Evolutionary conservation across 768 basidiomycete species (phyloP).

Genomic region (Podaxis rugospora): DNA sequence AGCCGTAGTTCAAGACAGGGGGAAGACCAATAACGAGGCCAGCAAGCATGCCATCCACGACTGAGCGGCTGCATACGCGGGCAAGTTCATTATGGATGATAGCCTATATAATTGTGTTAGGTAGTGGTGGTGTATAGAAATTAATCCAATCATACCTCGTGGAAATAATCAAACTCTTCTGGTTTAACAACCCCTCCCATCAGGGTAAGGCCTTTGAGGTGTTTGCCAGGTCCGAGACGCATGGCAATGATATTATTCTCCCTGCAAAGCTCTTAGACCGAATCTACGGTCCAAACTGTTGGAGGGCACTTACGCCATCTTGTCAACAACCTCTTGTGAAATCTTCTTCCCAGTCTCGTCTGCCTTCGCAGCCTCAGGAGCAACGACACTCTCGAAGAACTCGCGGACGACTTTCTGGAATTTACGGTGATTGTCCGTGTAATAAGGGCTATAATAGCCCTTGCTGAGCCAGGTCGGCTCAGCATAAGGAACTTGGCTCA

Average conservation of each 20-base stretch:
- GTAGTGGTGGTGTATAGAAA: background rate
- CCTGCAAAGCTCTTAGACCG: constrained; percentile 29
- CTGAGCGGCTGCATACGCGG: constrained; percentile 81
- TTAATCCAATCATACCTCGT: constrained; percentile 53
- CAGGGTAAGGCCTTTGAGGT: constrained; percentile 71
- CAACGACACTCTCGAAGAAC: constrained; percentile 73
- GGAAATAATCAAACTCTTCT: constrained; percentile 93
- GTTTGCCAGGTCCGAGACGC: constrained; percentile 88
- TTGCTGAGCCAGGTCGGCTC: constrained; percentile 29
- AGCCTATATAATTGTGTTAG: constrained; percentile 34
- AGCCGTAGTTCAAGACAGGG: constrained; percentile 85
- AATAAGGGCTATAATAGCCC: constrained; percentile 30
- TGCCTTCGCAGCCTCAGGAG: constrained; percentile 68
- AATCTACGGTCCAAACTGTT: background rate
- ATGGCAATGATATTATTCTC: constrained; percentile 79
- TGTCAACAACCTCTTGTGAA: constrained; percentile 79
- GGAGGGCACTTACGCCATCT: constrained; percentile 58
- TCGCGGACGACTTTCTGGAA: constrained; percentile 76
- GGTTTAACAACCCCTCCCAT: constrained; percentile 74
- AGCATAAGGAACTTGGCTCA: constrained; percentile 29
- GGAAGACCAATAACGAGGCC: constrained; percentile 86
- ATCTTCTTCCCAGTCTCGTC: constrained; percentile 89
- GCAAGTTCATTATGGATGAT: constrained; percentile 81
- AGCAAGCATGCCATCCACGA: constrained; percentile 81
- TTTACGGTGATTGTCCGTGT: constrained; percentile 48